Conservation (phyloP, 2,329 filamentous ascomycete species). For the Fusarium sp. region DNA sequence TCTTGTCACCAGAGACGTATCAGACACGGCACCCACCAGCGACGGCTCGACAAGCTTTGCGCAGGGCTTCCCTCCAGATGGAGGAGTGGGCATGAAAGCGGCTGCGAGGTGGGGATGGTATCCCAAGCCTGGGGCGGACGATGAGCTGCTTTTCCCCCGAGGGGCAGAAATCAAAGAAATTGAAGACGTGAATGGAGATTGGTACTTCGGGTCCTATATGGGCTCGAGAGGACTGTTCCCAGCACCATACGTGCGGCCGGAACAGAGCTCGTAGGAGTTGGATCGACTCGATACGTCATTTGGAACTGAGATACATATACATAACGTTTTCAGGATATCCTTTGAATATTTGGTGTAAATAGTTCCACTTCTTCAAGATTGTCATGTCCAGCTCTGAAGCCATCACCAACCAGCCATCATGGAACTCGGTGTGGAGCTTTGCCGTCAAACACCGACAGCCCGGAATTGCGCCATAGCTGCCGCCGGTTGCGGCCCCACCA, state of each 20-base stretch:
- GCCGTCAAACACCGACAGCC: conserved; percentile 40
- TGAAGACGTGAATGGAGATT: conserved; percentile 91
- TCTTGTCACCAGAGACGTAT: conserved; percentile 68
- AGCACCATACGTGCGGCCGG: conserved; percentile 77
- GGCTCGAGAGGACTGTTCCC: conserved; percentile 86
- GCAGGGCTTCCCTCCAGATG: conserved; percentile 78
- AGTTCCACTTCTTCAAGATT: not conserved
- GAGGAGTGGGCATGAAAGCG: conserved; percentile 77
- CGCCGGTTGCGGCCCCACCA: conserved; percentile 51
- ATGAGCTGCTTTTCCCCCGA: conserved; percentile 88
- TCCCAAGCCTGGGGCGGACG: conserved; percentile 73
- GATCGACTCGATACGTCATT: not conserved
- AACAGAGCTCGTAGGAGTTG: conserved; percentile 47
- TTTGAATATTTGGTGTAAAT: not conserved
- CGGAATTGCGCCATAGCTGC: conserved; percentile 49
- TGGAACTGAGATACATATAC: conserved; percentile 9
- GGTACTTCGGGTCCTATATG: conserved; percentile 91
- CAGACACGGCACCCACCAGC: conserved; percentile 58
- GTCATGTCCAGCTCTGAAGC: not conserved
- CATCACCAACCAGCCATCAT: conserved; percentile 11
- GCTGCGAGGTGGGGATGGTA: conserved; percentile 85
- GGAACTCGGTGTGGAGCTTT: conserved; percentile 46
- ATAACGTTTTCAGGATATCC: not conserved
- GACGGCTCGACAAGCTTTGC: conserved; percentile 48
- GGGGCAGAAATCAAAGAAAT: conserved; percentile 87